Percentiles rank a stretch among this genome's conserved stretches.
Conservation (phyloP, 352 stramenopile species). For the Globisporangium okanoganense region DNA sequence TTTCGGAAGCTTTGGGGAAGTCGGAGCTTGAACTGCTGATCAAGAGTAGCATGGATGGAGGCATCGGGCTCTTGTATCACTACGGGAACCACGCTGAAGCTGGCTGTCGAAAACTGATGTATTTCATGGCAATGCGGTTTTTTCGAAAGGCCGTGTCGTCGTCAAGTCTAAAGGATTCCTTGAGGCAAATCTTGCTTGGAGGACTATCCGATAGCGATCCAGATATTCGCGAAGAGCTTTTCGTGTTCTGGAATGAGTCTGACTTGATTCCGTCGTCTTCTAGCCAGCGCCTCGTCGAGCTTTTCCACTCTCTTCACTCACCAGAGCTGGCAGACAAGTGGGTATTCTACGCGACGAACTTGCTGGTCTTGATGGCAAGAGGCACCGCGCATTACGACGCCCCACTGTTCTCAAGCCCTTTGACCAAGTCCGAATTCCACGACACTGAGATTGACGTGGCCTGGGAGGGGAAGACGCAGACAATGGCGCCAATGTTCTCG, state of each 20-base stretch:
- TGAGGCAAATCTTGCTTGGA: constrained; percentile 37
- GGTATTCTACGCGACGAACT: constrained; percentile 63
- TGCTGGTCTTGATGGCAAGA: constrained; percentile 40
- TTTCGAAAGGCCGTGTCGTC: constrained; percentile 23
- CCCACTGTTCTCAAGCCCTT: constrained; percentile 45
- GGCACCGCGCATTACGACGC: constrained; percentile 24
- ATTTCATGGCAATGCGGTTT: constrained; percentile 33
- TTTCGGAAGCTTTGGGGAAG: constrained; percentile 32
- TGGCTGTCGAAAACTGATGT: constrained; percentile 35
- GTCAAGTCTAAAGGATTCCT: constrained; percentile 14
- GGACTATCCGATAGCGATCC: constrained; percentile 50
- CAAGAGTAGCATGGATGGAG: constrained; percentile 23
- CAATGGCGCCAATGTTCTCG: constrained; percentile 75
- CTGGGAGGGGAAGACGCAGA: constrained; percentile 64
- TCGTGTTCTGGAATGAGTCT: constrained; percentile 47
- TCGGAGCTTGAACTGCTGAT: constrained; percentile 26
- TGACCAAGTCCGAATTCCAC: constrained; percentile 42
- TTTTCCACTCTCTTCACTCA: constrained; percentile 49
- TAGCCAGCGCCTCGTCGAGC: constrained; percentile 36
- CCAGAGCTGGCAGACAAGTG: constrained; percentile 51
- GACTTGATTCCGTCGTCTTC: constrained; percentile 28
- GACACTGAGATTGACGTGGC: constrained; percentile 58
- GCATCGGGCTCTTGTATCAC: constrained; percentile 34
- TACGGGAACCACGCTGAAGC: constrained; percentile 35
- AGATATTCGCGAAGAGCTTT: constrained; percentile 30